phyloP scores from a whole-genome alignment of 345 rosid species.

The Stellera chamaejasme region DNA sequence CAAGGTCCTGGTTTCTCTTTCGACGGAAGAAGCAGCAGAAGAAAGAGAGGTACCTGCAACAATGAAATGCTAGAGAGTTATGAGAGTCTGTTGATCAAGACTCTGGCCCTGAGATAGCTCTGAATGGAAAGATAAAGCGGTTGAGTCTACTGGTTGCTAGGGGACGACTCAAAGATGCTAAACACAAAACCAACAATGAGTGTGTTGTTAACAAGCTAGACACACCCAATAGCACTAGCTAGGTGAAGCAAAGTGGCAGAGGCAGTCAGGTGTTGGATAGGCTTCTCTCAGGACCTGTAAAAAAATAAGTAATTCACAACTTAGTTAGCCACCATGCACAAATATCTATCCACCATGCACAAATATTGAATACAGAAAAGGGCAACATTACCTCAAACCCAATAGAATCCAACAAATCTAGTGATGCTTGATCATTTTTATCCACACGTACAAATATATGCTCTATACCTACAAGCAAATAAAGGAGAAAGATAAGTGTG shows the following conservation, averaged over 20 bases:
- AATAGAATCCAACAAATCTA: too few species aligned
- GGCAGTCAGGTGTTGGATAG: constrained; percentile 59
- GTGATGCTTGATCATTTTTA: too few species aligned
- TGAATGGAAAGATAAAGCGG: constrained; percentile 10
- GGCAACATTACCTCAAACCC: too few species aligned
- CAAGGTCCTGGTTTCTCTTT: constrained; percentile 54
- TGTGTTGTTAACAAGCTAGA: constrained; percentile 61
- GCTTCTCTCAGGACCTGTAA: constrained; percentile 57
- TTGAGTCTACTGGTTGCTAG: constrained; percentile 5
- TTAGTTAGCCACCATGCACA: too few species aligned
- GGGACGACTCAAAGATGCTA: constrained; percentile 13
- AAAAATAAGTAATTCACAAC: too few species aligned
- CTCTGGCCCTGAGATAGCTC: constrained; percentile 11
- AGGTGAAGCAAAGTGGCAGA: constrained; percentile 26
- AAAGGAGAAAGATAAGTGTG: too few species aligned
- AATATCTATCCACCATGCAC: too few species aligned
- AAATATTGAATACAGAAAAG: too few species aligned
- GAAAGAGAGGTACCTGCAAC: constrained; percentile 22
- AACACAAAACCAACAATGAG: constrained; percentile 33
- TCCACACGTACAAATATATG: too few species aligned
- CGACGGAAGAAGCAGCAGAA: constrained; percentile 33
- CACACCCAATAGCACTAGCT: constrained; percentile 34
- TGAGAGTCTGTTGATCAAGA: constrained; percentile 49
- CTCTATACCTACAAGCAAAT: too few species aligned
- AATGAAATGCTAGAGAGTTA: constrained; percentile 43